Conservation (phyloP, 176 grass and related monocot genomes). For the Raddia guianensis region DNA sequence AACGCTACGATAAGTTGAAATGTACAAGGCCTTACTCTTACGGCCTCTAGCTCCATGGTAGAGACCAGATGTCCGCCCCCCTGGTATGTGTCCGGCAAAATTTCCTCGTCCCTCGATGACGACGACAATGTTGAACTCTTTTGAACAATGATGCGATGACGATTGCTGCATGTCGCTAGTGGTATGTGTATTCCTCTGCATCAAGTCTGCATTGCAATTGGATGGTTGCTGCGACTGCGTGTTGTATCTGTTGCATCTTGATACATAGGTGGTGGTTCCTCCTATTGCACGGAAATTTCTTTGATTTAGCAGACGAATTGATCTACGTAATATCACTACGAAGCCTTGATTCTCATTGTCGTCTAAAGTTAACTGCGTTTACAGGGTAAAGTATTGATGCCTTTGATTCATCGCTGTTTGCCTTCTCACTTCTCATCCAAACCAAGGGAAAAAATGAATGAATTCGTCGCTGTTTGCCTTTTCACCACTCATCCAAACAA, state of each 20-base stretch:
- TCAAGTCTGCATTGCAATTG: background rate
- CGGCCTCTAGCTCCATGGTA: slow-evolving; percentile 45
- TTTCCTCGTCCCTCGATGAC: slow-evolving; percentile 55
- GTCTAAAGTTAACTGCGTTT: background rate
- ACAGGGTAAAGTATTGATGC: background rate
- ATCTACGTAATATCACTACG: background rate
- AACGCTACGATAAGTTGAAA: too few relatives aligned
- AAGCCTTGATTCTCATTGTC: background rate
- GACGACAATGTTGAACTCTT: slow-evolving; percentile 63
- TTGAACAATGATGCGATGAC: slow-evolving; percentile 47
- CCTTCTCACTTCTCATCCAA: background rate
- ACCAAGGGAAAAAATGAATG: background rate
- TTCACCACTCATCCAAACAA: background rate
- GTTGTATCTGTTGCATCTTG: background rate
- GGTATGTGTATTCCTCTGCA: background rate
- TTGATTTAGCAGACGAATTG: background rate
- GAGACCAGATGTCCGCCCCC: slow-evolving; percentile 39
- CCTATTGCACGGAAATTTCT: background rate
- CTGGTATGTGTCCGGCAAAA: slow-evolving; percentile 39
- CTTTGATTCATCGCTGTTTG: background rate
- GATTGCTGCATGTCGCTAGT: slow-evolving; percentile 47
- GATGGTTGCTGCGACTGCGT: background rate
- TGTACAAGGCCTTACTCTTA: slow-evolving; percentile 45
- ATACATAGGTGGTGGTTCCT: background rate
- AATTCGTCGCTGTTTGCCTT: background rate